These are phyloP conservation scores for Hsuehochloa calcarea DNA, from an alignment of 176 grass and related monocot species.

Conservation along the genomic window DNA sequence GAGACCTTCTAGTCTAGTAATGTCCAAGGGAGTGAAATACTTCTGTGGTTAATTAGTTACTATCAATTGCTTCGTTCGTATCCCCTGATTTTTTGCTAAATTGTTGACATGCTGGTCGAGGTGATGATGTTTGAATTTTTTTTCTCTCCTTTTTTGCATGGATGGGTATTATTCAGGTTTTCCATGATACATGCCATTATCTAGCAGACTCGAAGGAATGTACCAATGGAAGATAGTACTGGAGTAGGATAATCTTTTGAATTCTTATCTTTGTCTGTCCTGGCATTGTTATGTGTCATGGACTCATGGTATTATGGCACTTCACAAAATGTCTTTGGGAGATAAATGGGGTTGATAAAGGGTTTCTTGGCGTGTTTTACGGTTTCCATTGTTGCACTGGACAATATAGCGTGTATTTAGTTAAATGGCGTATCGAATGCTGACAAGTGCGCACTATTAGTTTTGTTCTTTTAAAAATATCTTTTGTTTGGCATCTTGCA, in stretches of 20 bases:
- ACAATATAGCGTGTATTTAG: not conserved
- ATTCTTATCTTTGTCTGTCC: not conserved
- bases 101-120: not conserved
- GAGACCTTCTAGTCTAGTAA: not conserved
- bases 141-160: not conserved
- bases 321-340: not conserved
- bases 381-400: not conserved
- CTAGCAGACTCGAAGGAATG: not conserved
- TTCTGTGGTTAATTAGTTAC: not conserved
- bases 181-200: not conserved
- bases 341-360: not conserved
- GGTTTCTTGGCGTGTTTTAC: not conserved
- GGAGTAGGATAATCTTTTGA: not conserved
- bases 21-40: not conserved
- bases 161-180: not conserved
- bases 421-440: not conserved
- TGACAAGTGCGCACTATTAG: not conserved
- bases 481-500: not conserved
- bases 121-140: not conserved
- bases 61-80: not conserved
- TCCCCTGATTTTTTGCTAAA: not conserved
- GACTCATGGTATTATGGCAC: not conserved
- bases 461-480: not conserved
- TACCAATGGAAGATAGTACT: not conserved
- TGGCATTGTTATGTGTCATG: not conserved